phyloP scores from a whole-genome alignment of 441 rosid genomes.

The Adansonia madagascariensis region DNA sequence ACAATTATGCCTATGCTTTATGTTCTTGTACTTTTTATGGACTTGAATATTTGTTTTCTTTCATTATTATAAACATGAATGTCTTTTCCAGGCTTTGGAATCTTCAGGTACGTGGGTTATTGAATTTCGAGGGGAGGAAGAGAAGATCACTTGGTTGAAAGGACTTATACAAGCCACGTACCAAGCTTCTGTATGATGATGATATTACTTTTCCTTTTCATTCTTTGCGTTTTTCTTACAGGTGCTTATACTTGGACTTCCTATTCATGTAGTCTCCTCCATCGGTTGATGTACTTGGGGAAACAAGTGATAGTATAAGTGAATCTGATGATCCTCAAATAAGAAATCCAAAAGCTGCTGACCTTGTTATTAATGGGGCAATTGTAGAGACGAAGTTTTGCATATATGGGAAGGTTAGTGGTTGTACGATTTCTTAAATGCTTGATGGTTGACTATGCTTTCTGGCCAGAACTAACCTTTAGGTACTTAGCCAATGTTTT shows the following conservation, averaged over 20 bases:
- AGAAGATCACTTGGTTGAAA: slow-evolving; percentile 81
- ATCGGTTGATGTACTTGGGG: slow-evolving; percentile 67
- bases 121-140: slow-evolving; percentile 75
- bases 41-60: slow-evolving; percentile 9
- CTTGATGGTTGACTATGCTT: slow-evolving; percentile 15
- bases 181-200: slow-evolving; percentile 84
- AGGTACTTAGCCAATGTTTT: neutral
- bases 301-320: slow-evolving; percentile 42
- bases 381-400: slow-evolving; percentile 79
- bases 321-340: slow-evolving; percentile 52
- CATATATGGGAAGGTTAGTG: slow-evolving; percentile 86
- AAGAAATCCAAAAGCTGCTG: slow-evolving; percentile 60
- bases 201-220: slow-evolving; percentile 24
- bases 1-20: neutral
- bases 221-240: slow-evolving; percentile 10
- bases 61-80: slow-evolving; percentile 10
- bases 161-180: slow-evolving; percentile 89
- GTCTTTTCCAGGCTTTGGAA: slow-evolving; percentile 76
- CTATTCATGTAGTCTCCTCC: slow-evolving; percentile 64
- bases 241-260: slow-evolving; percentile 33
- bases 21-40: slow-evolving; percentile 17
- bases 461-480: slow-evolving; percentile 13
- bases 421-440: slow-evolving; percentile 18
- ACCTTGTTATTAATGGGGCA: slow-evolving; percentile 85
- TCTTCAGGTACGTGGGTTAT: slow-evolving; percentile 91